Base-by-base conservation (phyloP, 768 basidiomycete species). In the Coprinopsis strossmayeri region DNA sequence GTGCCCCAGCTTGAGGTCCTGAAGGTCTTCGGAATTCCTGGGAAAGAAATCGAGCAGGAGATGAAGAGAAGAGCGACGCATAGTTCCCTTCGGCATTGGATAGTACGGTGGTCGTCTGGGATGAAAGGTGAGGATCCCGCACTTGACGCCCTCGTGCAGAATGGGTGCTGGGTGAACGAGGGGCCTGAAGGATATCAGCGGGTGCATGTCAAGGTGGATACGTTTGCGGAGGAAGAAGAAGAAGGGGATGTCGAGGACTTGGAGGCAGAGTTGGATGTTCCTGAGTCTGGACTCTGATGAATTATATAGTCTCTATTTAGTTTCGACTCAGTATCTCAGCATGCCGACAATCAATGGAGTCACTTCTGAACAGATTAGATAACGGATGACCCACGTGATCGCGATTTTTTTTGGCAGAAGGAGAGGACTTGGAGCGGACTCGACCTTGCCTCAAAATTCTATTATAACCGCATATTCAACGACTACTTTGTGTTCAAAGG, bases 131-230 rank as follows among this genome's bases (percentile, higher is more conserved):
- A 48, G 23, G 76, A 76, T 48, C 17, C 27, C 11, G 62, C 64
- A 12, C 52, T 76, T 7, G 71, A 74, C 51, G 52, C 49, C 17
- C 59, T 78, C 25, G 68, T 74, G 13, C 57, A 67, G 13, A 40
- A 53, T 4, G 72, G 74, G 15, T 67, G 61, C 48, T 56, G 58
- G 59, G 55, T 59, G 5, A 43, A n/a, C 11, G 40, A 35, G 5
- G 48, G 38, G 13, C 37, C 47, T 18, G 44, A 49, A 24, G 52
- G 21, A 5, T 24, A 45, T 41, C 49, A 54, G 46, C 54, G 56
- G 21, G 45, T 40, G 21, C 57, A 53, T 34, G 56, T 71, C 2
- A 50, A 54, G 20, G 58, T 69, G 15, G 61, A 66, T 18, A 58
- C 55, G 13, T 66, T 58, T 24, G 58, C 63, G 34, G 63, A 66